phyloP scores from a whole-genome alignment of 2,329 filamentous ascomycete genomes.

The Fusarium pseudoanthophilum region DNA sequence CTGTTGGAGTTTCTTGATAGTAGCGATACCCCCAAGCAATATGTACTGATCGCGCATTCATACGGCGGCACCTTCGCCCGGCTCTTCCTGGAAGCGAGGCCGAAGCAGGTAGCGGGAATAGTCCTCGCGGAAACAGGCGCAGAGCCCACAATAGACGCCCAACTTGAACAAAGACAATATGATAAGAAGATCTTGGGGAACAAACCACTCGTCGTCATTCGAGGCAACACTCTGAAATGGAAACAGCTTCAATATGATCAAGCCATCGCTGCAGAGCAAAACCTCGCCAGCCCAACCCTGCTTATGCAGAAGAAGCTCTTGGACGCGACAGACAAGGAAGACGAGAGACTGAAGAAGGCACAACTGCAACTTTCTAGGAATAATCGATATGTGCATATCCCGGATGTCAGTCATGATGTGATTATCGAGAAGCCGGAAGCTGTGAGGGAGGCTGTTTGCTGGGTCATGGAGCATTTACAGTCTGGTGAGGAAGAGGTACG shows the following conservation, averaged over 20 bases:
- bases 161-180: constrained; percentile 32
- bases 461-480: constrained; percentile 30
- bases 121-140: constrained; percentile 40
- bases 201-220: constrained; percentile 34
- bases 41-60: constrained; percentile 33
- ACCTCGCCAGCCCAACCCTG: constrained; percentile 1
- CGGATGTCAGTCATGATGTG: constrained; percentile 34
- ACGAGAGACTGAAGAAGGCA: constrained; percentile 34
- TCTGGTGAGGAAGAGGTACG: rapidly evolving
- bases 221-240: constrained; percentile 38
- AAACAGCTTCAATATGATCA: constrained; percentile 28
- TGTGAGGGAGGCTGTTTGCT: constrained; percentile 21
- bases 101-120: constrained; percentile 28
- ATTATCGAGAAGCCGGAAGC: constrained; percentile 26
- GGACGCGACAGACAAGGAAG: constrained; percentile 28
- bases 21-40: neutral
- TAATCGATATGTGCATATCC: constrained; percentile 31
- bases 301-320: constrained; percentile 21
- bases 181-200: constrained; percentile 6
- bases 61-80: constrained; percentile 36
- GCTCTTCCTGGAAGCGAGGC: constrained; percentile 25
- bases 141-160: constrained; percentile 25
- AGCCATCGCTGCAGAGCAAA: neutral
- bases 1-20: neutral
- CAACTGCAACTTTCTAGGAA: constrained; percentile 31